Percentiles rank a stretch among this genome's conserved stretches.
These are phyloP conservation scores for Gymnopilus junonius DNA, from an alignment of 768 basidiomycete genomes.

Conservation along the genomic window DNA sequence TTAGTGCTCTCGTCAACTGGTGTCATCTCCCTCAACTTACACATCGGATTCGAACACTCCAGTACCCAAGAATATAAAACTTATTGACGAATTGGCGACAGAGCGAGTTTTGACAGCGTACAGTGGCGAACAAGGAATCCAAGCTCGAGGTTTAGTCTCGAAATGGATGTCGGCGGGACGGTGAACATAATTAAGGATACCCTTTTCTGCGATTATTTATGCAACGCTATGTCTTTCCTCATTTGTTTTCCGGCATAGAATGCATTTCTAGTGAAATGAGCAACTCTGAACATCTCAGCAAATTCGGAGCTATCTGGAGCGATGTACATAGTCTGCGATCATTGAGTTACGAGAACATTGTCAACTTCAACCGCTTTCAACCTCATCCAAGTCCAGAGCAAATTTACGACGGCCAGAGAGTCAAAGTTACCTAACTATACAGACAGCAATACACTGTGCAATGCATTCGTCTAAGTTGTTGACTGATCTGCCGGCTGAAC, in stretches of 20 bases:
- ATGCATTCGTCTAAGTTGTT: not conserved
- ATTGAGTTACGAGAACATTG: too few species aligned
- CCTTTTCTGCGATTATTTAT: not conserved
- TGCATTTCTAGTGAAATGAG: too few species aligned
- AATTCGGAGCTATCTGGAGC: too few species aligned
- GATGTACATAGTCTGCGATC: too few species aligned
- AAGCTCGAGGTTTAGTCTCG: slow-evolving; percentile 47
- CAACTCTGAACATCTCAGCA: too few species aligned
- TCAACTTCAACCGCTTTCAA: too few species aligned
- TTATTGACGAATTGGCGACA: slow-evolving; percentile 74
- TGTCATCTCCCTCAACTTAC: slow-evolving; percentile 41
- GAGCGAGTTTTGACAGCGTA: slow-evolving; percentile 72
- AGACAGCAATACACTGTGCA: not conserved
- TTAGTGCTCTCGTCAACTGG: slow-evolving; percentile 66
- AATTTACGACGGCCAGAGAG: too few species aligned
- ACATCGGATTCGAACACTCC: slow-evolving; percentile 62
- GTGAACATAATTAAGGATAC: slow-evolving; percentile 9
- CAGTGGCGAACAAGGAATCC: slow-evolving; percentile 47
- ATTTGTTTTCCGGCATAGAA: too few species aligned
- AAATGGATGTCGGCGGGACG: slow-evolving; percentile 45
- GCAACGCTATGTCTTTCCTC: too few species aligned
- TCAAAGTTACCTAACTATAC: too few species aligned
- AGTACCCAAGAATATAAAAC: slow-evolving; percentile 57
- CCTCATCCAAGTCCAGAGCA: too few species aligned
- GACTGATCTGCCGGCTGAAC: not conserved